Percentiles rank a stretch among this genome's conserved stretches.
These are phyloP conservation scores for Borovskyia barvae DNA, from an alignment of 208 protist species.

Conservation along the genomic window DNA sequence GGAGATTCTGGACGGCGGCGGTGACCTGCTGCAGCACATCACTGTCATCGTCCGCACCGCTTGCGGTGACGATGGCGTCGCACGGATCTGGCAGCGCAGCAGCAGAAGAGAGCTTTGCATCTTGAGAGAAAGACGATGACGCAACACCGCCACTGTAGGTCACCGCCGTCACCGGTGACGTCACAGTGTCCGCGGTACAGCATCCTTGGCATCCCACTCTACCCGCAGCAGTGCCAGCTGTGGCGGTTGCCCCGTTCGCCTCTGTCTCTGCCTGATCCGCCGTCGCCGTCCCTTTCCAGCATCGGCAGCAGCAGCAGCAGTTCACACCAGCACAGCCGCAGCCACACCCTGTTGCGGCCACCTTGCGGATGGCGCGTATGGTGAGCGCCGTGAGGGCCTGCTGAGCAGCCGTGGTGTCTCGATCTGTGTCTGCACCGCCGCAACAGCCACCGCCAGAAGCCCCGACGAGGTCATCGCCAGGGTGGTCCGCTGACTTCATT, in stretches of 20 bases:
- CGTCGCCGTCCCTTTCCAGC: constrained; percentile 5
- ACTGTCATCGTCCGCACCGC: background rate
- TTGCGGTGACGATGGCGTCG: background rate
- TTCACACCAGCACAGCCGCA: constrained; percentile 20
- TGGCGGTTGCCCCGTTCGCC: background rate
- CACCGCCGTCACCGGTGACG: background rate
- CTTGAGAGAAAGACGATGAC: no score
- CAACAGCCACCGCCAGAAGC: background rate
- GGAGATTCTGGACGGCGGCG: constrained; percentile 12
- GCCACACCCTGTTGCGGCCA: constrained; percentile 17
- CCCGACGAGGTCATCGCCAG: background rate
- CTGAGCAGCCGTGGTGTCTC: background rate
- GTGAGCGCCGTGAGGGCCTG: constrained; percentile 14
- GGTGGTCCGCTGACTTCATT: background rate
- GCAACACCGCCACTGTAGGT: no score
- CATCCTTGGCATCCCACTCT: no score
- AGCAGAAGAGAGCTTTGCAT: background rate
- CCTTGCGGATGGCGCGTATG: constrained; percentile 12
- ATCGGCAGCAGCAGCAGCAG: constrained; percentile 16
- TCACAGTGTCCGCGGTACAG: background rate
- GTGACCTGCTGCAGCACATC: constrained; percentile 22
- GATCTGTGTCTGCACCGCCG: background rate
- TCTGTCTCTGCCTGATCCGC: background rate
- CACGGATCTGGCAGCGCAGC: background rate
- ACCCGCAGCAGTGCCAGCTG: background rate